Evolutionary conservation across 176 grass and related monocot genomes (phyloP).

Genomic region (Melocanna baccifera): DNA sequence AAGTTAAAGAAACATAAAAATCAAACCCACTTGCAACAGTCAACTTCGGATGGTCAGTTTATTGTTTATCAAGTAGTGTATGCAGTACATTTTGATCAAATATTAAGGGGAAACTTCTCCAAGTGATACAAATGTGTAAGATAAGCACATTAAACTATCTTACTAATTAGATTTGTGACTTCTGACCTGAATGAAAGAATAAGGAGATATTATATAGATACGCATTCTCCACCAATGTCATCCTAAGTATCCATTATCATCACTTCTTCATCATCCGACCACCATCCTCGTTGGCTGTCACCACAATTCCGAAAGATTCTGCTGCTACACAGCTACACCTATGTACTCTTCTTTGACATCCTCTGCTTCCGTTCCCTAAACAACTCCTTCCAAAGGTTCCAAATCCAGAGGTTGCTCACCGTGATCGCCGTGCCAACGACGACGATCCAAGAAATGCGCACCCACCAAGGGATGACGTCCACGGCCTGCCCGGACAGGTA

Average conservation of each 20-base stretch:
- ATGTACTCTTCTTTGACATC: constrained; percentile 53
- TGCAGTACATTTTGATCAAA: neutral
- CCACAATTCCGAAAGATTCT: constrained; percentile 2
- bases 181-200: constrained; percentile 29
- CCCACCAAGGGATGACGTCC: constrained; percentile 78
- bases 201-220: constrained; percentile 1
- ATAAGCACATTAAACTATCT: neutral
- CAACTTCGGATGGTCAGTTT: neutral
- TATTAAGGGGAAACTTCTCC: neutral
- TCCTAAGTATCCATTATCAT: neutral
- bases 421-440: constrained; percentile 75
- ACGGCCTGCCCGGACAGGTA: constrained; percentile 66
- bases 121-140: neutral
- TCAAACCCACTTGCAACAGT: neutral
- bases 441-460: constrained; percentile 74
- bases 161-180: neutral
- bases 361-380: constrained; percentile 49
- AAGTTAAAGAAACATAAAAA: neutral
- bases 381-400: constrained; percentile 83
- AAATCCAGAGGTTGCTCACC: constrained; percentile 93
- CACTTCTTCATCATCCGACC: neutral
- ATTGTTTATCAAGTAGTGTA: neutral
- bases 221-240: constrained; percentile 21
- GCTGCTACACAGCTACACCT: constrained; percentile 13
- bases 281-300: neutral